Evolutionary conservation across 1,284 basidiomycete genomes (phyloP).

Genomic region (Pseudomicrostroma phylloplanum): DNA sequence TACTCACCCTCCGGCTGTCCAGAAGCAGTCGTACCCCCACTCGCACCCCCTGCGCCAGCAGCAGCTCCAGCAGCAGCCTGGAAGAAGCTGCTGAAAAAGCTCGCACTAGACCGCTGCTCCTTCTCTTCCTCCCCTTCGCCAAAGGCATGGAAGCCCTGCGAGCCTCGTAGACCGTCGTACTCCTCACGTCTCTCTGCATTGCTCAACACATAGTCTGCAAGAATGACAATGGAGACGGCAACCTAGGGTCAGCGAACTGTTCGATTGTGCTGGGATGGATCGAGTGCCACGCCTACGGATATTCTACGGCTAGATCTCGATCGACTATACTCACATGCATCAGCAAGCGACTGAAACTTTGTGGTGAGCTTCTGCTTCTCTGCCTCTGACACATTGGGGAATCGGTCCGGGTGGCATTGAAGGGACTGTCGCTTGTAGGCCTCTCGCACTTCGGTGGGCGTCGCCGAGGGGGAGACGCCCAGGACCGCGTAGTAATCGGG

Average conservation of each 20-base stretch:
- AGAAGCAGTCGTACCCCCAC: neutral
- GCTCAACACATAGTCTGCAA: conserved; percentile 73
- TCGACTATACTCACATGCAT: conserved; percentile 59
- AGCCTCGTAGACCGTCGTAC: conserved; percentile 55
- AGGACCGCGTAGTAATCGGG: conserved; percentile 45
- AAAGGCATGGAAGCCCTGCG: conserved; percentile 17
- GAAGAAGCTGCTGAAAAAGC: conserved; percentile 41
- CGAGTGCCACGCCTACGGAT: too few species aligned
- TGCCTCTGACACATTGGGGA: conserved; percentile 65
- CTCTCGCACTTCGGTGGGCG: conserved; percentile 65
- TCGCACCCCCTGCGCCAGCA: neutral
- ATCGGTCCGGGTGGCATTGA: conserved; percentile 78
- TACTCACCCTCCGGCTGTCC: conserved; percentile 6
- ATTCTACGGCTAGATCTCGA: neutral
- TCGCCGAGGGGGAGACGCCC: conserved; percentile 59
- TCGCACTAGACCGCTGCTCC: conserved; percentile 31
- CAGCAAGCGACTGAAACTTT: conserved; percentile 64
- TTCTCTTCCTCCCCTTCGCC: conserved; percentile 26
- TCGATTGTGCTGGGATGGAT: too few species aligned
- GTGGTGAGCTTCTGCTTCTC: conserved; percentile 61
- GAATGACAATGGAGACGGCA: neutral
- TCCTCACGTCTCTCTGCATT: conserved; percentile 69
- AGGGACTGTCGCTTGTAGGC: conserved; percentile 75
- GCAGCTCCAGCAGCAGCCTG: conserved; percentile 3
- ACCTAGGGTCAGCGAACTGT: neutral